Percentiles rank a stretch among this genome's conserved stretches.
Evolutionary conservation across 2,329 filamentous ascomycete species (phyloP).

Genomic region (Aspergillus ustus): DNA sequence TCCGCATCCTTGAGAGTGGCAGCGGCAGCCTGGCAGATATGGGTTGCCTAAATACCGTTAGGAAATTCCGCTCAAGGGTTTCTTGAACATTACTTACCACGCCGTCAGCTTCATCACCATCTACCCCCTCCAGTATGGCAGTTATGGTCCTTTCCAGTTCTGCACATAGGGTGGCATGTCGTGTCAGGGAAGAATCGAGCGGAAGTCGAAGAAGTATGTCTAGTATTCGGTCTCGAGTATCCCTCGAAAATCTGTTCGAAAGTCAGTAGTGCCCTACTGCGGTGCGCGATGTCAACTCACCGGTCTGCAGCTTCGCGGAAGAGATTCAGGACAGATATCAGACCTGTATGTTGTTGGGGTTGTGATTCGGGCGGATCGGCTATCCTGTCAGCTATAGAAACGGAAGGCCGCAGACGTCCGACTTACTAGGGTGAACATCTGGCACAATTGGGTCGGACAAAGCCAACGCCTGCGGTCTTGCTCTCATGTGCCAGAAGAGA

Average conservation of each 20-base stretch:
- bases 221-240: conserved; percentile 38
- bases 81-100: conserved; percentile 24
- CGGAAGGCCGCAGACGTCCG: not conserved
- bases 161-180: conserved; percentile 34
- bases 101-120: conserved; percentile 24
- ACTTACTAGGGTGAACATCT: conserved; percentile 30
- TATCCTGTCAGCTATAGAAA: not conserved
- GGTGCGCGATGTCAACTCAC: conserved; percentile 26
- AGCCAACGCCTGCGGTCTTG: conserved; percentile 52
- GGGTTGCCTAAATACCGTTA: conserved; percentile 31
- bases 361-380: conserved; percentile 18
- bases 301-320: conserved; percentile 36
- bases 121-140: conserved; percentile 34
- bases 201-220: conserved; percentile 43
- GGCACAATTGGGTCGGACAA: conserved; percentile 34
- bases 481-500: conserved; percentile 65
- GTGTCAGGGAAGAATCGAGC: conserved; percentile 40
- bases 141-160: conserved; percentile 41
- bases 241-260: conserved; percentile 36
- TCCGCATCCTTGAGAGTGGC: conserved; percentile 42
- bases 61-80: conserved; percentile 11
- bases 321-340: conserved; percentile 42
- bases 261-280: conserved; percentile 17
- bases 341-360: conserved; percentile 22
- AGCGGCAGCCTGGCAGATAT: conserved; percentile 33